phyloP scores from a whole-genome alignment of 805 yeast genomes.

The Kodamaea fukazawae region DNA sequence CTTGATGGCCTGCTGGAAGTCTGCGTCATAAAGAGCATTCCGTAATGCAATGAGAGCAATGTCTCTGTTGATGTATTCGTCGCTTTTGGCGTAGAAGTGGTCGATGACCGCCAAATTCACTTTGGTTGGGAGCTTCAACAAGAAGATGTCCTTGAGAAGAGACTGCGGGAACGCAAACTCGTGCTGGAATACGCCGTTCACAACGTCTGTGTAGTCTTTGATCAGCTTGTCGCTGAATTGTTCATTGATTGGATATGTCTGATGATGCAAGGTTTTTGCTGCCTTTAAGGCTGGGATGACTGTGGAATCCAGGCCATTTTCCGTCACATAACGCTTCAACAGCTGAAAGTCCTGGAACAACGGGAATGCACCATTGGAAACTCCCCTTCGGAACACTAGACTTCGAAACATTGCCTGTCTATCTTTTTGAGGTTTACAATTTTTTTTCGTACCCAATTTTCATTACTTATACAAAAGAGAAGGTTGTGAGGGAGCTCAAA shows the following conservation, averaged over 20 bases:
- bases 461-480: slow-evolving; percentile 5
- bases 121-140: slow-evolving; percentile 31
- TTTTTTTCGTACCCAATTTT: background rate
- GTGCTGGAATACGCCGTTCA: slow-evolving; percentile 20
- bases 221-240: slow-evolving; percentile 16
- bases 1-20: slow-evolving; percentile 53
- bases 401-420: background rate
- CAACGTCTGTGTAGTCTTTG: slow-evolving; percentile 10
- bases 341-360: slow-evolving; percentile 14
- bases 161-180: slow-evolving; percentile 21
- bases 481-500: background rate
- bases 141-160: slow-evolving; percentile 28
- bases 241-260: slow-evolving; percentile 17
- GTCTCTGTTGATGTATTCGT: slow-evolving; percentile 29
- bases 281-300: slow-evolving; percentile 22
- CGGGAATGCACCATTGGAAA: slow-evolving; percentile 5
- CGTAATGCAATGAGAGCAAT: slow-evolving; percentile 64
- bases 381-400: background rate
- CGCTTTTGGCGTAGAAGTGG: slow-evolving; percentile 18
- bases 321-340: slow-evolving; percentile 2
- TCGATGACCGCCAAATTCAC: slow-evolving; percentile 24
- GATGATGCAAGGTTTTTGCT: slow-evolving; percentile 20
- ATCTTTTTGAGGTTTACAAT: background rate
- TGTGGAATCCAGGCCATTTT: slow-evolving; percentile 3
- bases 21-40: slow-evolving; percentile 54